phyloP scores from a whole-genome alignment of 2,329 filamentous ascomycete genomes.

The Phyllosticta capitalensis region DNA sequence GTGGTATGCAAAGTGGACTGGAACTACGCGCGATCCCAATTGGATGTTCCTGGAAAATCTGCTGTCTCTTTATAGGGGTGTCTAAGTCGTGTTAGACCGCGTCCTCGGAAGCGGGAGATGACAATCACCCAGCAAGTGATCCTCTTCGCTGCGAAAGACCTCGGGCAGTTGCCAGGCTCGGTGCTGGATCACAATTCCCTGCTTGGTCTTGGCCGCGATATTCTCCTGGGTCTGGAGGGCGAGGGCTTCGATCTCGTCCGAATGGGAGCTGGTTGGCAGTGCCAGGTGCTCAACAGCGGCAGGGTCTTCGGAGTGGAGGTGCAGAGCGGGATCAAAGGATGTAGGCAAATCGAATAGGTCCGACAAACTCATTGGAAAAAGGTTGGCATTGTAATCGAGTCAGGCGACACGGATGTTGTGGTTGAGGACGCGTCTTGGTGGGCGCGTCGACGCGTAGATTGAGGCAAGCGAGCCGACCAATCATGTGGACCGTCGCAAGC shows the following conservation, averaged over 20 bases:
- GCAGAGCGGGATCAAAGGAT: constrained; percentile 43
- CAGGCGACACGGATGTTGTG: neutral
- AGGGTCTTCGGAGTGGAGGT: constrained; percentile 38
- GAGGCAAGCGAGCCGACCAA: neutral
- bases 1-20: constrained; percentile 15
- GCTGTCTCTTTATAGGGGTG: constrained; percentile 22
- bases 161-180: constrained; percentile 39
- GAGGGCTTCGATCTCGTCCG: constrained; percentile 41
- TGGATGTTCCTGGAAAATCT: constrained; percentile 6
- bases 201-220: constrained; percentile 31
- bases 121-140: constrained; percentile 26
- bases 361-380: constrained; percentile 26
- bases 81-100: constrained; percentile 17
- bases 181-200: constrained; percentile 43
- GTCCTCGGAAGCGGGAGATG: constrained; percentile 16
- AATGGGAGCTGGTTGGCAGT: constrained; percentile 21
- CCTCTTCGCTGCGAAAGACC: constrained; percentile 41
- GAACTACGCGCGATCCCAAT: constrained; percentile 13
- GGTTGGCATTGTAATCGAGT: constrained; percentile 21
- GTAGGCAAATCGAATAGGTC: constrained; percentile 21
- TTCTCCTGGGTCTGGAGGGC: constrained; percentile 33
- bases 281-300: constrained; percentile 14
- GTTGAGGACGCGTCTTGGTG: neutral
- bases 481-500: neutral
- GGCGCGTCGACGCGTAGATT: constrained; percentile 5